phyloP scores from a whole-genome alignment of 1,284 basidiomycete species.

The Pseudomicrostroma phylloplanum region DNA sequence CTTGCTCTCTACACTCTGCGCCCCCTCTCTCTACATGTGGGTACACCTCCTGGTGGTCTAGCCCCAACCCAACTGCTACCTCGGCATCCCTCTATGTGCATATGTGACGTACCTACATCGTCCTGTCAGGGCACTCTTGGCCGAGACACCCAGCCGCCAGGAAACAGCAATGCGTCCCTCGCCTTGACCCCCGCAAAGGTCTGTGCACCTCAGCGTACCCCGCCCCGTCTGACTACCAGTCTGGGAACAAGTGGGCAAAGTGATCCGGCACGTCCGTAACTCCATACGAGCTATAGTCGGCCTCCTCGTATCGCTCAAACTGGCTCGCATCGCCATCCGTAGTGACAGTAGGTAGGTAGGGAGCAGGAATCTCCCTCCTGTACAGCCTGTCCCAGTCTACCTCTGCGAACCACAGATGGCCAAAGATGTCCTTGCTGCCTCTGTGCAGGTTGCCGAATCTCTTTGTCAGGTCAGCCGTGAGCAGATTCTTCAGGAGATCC shows the following conservation, averaged over 20 bases:
- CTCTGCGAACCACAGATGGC: slow-evolving; percentile 92
- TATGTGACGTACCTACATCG: too few relatives aligned
- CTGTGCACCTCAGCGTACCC: too few relatives aligned
- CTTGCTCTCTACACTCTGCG: too few relatives aligned
- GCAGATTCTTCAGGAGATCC: slow-evolving; percentile 80
- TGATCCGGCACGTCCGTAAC: slow-evolving; percentile 34
- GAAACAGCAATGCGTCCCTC: too few relatives aligned
- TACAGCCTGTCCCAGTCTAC: slow-evolving; percentile 87
- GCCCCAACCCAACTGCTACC: too few relatives aligned
- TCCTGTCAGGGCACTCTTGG: too few relatives aligned
- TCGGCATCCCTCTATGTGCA: too few relatives aligned
- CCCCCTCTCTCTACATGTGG: too few relatives aligned
- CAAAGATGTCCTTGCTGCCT: slow-evolving; percentile 91
- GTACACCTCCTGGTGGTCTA: too few relatives aligned
- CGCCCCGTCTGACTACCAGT: slow-evolving; percentile 18
- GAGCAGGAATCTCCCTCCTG: slow-evolving; percentile 85
- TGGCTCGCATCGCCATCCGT: slow-evolving; percentile 52
- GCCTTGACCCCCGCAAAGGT: too few relatives aligned
- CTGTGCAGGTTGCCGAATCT: slow-evolving; percentile 86
- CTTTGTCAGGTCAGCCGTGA: slow-evolving; percentile 82
- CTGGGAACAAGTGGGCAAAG: slow-evolving; percentile 41
- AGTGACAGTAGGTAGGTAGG: slow-evolving; percentile 68
- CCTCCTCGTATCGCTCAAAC: slow-evolving; percentile 46
- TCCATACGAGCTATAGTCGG: slow-evolving; percentile 43
- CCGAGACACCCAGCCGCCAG: too few relatives aligned